These are phyloP conservation scores for Eucalyptus lansdowneana DNA, from an alignment of 345 rosid genomes.

Conservation along the genomic window DNA sequence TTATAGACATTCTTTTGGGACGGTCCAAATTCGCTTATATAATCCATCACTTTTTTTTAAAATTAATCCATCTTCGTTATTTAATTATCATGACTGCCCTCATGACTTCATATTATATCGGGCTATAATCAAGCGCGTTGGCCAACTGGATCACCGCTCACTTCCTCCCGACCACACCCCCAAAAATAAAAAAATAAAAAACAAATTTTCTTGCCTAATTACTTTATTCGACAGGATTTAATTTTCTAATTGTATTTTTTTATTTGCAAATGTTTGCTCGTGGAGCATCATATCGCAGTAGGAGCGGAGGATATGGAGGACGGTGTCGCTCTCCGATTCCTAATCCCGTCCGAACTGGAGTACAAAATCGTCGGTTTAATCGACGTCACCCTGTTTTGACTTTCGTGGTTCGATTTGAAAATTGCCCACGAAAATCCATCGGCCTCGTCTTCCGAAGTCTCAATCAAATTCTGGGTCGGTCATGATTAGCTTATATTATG, in stretches of 20 bases:
- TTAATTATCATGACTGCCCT: neutral
- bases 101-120: neutral
- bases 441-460: too few relatives aligned
- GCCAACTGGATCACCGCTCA: neutral
- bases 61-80: neutral
- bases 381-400: neutral
- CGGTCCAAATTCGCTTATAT: neutral
- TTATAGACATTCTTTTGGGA: neutral
- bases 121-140: neutral
- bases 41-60: too few relatives aligned
- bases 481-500: too few relatives aligned
- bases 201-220: neutral
- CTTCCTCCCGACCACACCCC: neutral
- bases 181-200: too few relatives aligned
- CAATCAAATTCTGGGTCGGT: too few relatives aligned
- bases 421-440: neutral
- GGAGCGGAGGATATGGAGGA: neutral
- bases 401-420: neutral
- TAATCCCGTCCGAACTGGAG: neutral
- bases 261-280: neutral
- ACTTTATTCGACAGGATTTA: neutral
- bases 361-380: neutral
- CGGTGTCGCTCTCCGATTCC: neutral
- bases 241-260: neutral
- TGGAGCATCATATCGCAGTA: neutral